Evolutionary conservation across 2,329 filamentous ascomycete genomes (phyloP).

Genomic region (Neodidymelliopsis sp.): DNA sequence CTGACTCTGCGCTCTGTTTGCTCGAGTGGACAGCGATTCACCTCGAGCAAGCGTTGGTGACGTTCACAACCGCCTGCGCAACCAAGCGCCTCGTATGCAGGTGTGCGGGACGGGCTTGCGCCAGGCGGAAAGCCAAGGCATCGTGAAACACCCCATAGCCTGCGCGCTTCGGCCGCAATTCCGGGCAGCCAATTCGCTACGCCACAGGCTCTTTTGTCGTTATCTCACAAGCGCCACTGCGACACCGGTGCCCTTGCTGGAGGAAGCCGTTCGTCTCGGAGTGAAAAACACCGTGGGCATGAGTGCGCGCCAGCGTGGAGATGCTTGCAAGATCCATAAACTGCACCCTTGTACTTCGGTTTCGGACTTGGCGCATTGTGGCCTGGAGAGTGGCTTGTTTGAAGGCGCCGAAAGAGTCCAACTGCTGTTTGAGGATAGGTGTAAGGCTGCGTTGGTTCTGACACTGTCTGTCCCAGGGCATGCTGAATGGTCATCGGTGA

Average conservation of each 20-base stretch:
- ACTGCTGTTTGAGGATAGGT: not conserved
- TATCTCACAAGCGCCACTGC: slow-evolving; percentile 16
- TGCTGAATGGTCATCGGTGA: not conserved
- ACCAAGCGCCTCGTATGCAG: slow-evolving; percentile 25
- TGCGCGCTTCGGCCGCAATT: slow-evolving; percentile 5
- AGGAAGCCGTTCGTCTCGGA: slow-evolving; percentile 10
- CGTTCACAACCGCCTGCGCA: slow-evolving; percentile 17
- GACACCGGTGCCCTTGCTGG: slow-evolving; percentile 15
- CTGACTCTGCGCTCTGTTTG: slow-evolving; percentile 1
- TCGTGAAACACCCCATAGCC: slow-evolving; percentile 17
- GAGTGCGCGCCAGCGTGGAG: slow-evolving; percentile 1
- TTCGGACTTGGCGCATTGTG: slow-evolving; percentile 20
- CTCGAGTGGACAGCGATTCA: slow-evolving; percentile 9
- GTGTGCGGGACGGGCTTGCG: slow-evolving; percentile 24
- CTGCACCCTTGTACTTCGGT: not conserved
- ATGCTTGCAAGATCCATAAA: not conserved
- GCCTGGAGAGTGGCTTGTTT: slow-evolving; percentile 23
- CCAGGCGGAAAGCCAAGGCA: slow-evolving; percentile 17
- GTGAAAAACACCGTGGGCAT: slow-evolving; percentile 5
- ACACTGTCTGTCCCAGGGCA: slow-evolving; percentile 3
- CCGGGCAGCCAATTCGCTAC: slow-evolving; percentile 16
- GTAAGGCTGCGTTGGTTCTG: not conserved
- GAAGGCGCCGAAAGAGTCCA: slow-evolving; percentile 12
- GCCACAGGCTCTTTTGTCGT: slow-evolving; percentile 7
- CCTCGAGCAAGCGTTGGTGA: slow-evolving; percentile 11